A percentile compares a stretch with the other conserved stretches of the same genome.
Conservation (phyloP, 2,329 filamentous ascomycete genomes). For the Ophiobolus disseminans region DNA sequence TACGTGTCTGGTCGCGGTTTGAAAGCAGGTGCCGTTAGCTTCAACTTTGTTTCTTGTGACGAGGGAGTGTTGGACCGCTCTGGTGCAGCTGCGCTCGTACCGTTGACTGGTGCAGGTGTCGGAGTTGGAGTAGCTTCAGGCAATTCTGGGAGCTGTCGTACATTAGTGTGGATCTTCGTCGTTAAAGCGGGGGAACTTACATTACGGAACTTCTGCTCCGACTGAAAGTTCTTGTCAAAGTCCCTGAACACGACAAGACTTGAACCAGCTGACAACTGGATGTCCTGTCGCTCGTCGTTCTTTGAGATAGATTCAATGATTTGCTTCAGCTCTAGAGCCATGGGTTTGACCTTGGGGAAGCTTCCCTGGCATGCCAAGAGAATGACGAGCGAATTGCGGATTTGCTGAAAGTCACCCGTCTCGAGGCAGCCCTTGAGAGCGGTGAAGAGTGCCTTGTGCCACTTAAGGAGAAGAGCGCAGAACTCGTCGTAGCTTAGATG, state of each 20-base stretch:
- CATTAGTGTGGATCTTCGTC: constrained; percentile 14
- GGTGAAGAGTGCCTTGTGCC: constrained; percentile 82
- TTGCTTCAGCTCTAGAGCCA: constrained; percentile 73
- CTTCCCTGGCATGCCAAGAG: constrained; percentile 79
- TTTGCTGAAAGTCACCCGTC: constrained; percentile 93
- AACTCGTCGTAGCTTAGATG: constrained; percentile 88
- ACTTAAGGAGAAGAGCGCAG: constrained; percentile 82
- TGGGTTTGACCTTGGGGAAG: constrained; percentile 90
- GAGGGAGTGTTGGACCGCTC: constrained; percentile 51
- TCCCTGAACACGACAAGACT: constrained; percentile 74
- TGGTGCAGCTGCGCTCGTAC: constrained; percentile 34
- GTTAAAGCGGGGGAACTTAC: constrained; percentile 53
- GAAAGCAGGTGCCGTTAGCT: constrained; percentile 69
- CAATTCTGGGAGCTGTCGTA: constrained; percentile 27
- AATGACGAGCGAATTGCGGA: constrained; percentile 91
- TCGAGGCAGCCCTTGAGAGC: constrained; percentile 83
- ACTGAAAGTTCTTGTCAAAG: constrained; percentile 71
- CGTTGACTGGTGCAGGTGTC: constrained; percentile 29
- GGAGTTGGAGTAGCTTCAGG: constrained; percentile 6
- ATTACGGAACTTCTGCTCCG: constrained; percentile 75
- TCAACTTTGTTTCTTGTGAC: constrained; percentile 54
- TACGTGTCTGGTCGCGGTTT: constrained; percentile 57
- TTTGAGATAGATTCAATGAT: constrained; percentile 67
- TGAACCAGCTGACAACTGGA: constrained; percentile 76
- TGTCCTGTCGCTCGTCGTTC: constrained; percentile 70